Percentiles rank a stretch among this genome's conserved stretches.
Conservation (phyloP, 768 basidiomycete genomes). For the Auriculariales sp. region DNA sequence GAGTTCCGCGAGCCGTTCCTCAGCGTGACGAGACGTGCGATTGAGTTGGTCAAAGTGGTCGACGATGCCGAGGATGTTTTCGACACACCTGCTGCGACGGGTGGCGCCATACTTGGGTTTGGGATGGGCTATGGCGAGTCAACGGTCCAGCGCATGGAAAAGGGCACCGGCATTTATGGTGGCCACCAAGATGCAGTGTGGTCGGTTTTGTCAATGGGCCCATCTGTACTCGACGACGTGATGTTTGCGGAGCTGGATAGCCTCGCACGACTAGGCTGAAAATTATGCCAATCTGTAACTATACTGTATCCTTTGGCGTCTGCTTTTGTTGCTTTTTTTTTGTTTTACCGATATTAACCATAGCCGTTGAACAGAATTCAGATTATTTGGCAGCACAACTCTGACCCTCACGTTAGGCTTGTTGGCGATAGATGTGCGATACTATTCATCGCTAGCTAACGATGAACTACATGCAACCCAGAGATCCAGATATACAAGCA, state of each 20-base stretch:
- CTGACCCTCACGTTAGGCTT: too few species aligned
- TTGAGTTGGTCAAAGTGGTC: conserved; percentile 66
- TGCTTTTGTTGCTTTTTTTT: too few species aligned
- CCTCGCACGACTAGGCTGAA: conserved; percentile 49
- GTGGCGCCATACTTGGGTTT: conserved; percentile 50
- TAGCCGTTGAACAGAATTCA: too few species aligned
- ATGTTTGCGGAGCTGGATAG: conserved; percentile 74
- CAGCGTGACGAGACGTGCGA: conserved; percentile 45
- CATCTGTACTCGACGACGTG: conserved; percentile 46
- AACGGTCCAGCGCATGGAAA: conserved; percentile 48
- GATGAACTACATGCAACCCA: neutral
- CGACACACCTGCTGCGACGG: conserved; percentile 44
- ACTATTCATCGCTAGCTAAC: neutral
- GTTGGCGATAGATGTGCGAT: neutral
- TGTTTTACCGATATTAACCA: too few species aligned
- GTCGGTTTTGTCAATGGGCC: conserved; percentile 55
- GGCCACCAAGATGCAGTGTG: conserved; percentile 51
- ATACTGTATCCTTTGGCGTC: too few species aligned
- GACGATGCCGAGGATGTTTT: conserved; percentile 66
- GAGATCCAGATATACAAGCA: neutral
- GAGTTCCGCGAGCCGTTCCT: conserved; percentile 40
- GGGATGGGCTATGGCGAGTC: conserved; percentile 78
- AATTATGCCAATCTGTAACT: too few species aligned
- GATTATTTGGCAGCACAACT: too few species aligned
- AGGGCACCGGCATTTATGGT: conserved; percentile 60